Percentiles rank a stretch among this genome's conserved stretches.
phyloP scores from a whole-genome alignment of 306 rosid genomes.

The Malus orientalis region DNA sequence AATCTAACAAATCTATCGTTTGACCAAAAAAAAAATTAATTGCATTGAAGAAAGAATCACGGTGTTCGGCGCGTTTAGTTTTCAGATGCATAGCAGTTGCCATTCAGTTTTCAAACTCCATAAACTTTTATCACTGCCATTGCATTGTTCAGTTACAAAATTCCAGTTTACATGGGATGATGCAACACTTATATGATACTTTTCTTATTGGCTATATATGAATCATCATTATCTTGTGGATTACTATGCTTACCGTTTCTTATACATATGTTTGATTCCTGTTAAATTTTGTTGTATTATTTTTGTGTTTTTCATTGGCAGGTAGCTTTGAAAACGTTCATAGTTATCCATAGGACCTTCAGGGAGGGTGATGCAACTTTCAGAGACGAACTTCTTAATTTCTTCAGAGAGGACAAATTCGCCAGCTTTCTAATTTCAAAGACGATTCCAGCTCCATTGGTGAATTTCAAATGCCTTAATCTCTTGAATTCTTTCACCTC shows the following conservation, averaged over 20 bases:
- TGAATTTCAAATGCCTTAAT: conserved; percentile 24
- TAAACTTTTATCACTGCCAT: too few species aligned
- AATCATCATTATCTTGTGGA: not conserved
- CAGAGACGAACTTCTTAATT: conserved; percentile 75
- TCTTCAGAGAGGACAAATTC: conserved; percentile 65
- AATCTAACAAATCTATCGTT: too few species aligned
- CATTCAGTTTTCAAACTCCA: too few species aligned
- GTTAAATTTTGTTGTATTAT: not conserved
- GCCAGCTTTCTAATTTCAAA: conserved; percentile 87
- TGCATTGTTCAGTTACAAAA: too few species aligned
- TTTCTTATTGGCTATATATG: not conserved
- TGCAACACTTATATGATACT: not conserved
- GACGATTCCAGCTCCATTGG: conserved; percentile 96
- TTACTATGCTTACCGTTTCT: not conserved
- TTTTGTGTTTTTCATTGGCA: conserved; percentile 27
- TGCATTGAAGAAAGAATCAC: too few species aligned
- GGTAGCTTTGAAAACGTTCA: conserved; percentile 85
- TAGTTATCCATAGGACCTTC: conserved; percentile 82
- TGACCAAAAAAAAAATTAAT: too few species aligned
- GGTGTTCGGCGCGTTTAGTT: too few species aligned
- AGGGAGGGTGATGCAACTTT: conserved; percentile 97
- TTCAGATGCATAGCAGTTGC: too few species aligned
- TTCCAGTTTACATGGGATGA: not conserved
- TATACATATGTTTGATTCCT: not conserved
- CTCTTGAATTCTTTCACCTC: conserved; percentile 4